These are phyloP conservation scores for Podospora australis DNA, from an alignment of 495 filamentous ascomycete species.

Conservation along the genomic window DNA sequence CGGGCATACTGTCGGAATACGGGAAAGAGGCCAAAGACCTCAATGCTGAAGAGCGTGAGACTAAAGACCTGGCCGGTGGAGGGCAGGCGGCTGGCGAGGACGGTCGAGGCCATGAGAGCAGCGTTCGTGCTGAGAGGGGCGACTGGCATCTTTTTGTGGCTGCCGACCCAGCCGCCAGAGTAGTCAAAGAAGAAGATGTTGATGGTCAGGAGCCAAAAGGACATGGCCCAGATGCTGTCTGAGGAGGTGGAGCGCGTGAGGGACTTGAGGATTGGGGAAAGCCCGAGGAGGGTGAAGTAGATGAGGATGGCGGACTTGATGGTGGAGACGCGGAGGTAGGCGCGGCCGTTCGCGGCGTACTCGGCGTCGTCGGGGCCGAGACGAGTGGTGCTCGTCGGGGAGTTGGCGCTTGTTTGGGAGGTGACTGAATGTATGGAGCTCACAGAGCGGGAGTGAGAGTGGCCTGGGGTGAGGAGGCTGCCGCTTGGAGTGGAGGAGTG, in stretches of 20 bases:
- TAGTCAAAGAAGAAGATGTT: constrained; percentile 99
- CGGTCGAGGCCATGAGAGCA: constrained; percentile 85
- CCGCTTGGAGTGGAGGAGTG: constrained; percentile 3
- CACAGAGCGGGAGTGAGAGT: constrained; percentile 25
- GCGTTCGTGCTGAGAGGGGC: constrained; percentile 83
- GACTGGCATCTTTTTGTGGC: constrained; percentile 58
- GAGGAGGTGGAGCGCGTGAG: constrained; percentile 82
- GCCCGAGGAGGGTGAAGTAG: constrained; percentile 80
- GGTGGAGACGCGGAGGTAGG: constrained; percentile 37
- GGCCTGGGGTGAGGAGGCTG: constrained; percentile 20
- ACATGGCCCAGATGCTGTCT: constrained; percentile 96
- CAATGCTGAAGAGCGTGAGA: constrained; percentile 89
- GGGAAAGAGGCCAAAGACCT: constrained; percentile 94
- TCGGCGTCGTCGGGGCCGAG: constrained; percentile 9
- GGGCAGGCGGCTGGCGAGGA: constrained; percentile 75
- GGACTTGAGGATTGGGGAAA: constrained; percentile 91
- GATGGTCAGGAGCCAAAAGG: constrained; percentile 83
- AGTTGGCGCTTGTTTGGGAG: constrained; percentile 28
- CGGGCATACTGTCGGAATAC: constrained; percentile 85
- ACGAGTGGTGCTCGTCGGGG: constrained; percentile 3
- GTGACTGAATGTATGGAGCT: constrained; percentile 31
- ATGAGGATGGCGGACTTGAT: constrained; percentile 90
- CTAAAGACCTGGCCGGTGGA: constrained; percentile 93
- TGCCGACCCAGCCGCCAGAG: constrained; percentile 39
- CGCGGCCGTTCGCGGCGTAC: constrained; percentile 15